Base-by-base conservation (phyloP, 371 early-diverging fungal genomes). In the Syncephalis fuscata region DNA sequence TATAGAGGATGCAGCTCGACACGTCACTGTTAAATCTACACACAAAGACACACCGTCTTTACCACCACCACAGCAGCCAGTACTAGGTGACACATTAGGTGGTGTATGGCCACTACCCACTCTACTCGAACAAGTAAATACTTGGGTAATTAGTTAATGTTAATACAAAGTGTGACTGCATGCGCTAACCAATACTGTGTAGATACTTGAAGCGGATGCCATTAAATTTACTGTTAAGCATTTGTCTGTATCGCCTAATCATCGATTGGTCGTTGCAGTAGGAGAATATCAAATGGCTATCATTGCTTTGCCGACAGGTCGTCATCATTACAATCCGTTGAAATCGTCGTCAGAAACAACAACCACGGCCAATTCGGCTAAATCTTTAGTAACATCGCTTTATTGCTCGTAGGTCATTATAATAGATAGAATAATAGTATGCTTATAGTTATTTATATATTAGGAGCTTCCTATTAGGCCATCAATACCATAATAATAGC, bases 251-350 rank as follows among this genome's bases (percentile, higher is more conserved):
- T 32, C 32, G 32, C 32, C 32, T 32, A 32, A 32, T 11, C 32
- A 32, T 32, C 32, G 26, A 15, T 32, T 52, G 23, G 41, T 52
- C 22, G 32, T 48, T 25, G 53, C 48, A 2, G 44, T 24, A 26
- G 53, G 53, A 23, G 53, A 46, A 16, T 48, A 26, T 14, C 43
- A 52, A 52, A 3, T 52, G 20, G 42, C 48, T 4, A 47, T 52
- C 19, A 24, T 52, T 7, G 23, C 24, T 17, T 39, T 52, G 15
- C 40, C 48, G 17, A 37, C 32, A 7, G 32, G 32, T 32, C 4
- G 32, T 7, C 32, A 32, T 32, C 32, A 43, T 48, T 17, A 26
- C 23, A 17, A n/a, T 45, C 32, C 8, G 19, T 26, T 21, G 11
- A n/a, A n/a, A 14, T 16, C 48, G 11, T 7, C 32, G 11, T 32